Percentiles rank a stretch among this genome's conserved stretches.
Evolutionary conservation across 441 rosid genomes (phyloP).

Genomic region (Omphalea diandra): DNA sequence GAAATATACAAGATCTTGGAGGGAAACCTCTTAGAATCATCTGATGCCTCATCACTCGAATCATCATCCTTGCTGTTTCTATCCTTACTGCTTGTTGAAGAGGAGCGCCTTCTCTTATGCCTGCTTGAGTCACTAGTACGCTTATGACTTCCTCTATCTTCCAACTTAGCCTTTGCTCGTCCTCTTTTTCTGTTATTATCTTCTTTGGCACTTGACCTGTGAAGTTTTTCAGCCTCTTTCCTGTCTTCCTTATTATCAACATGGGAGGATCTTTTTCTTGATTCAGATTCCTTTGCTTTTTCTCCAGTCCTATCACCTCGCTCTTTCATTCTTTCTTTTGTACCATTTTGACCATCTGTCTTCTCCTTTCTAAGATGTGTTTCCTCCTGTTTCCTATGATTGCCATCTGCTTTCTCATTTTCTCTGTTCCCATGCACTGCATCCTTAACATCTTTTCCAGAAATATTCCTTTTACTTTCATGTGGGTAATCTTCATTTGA

Average conservation of each 20-base stretch:
- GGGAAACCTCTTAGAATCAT: conserved; percentile 72
- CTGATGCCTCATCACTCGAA: conserved; percentile 67
- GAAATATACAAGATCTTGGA: conserved; percentile 19
- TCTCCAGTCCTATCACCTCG: conserved; percentile 43
- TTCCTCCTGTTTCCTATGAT: conserved; percentile 46
- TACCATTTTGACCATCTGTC: conserved; percentile 46
- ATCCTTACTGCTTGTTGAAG: conserved; percentile 56
- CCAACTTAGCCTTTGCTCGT: conserved; percentile 52
- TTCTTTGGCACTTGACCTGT: conserved; percentile 52
- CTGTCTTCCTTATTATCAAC: conserved; percentile 50
- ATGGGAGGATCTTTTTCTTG: conserved; percentile 44
- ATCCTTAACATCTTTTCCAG: conserved; percentile 39
- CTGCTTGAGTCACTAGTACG: conserved; percentile 51
- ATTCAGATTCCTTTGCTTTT: conserved; percentile 51
- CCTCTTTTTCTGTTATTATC: conserved; percentile 56
- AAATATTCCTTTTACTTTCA: conserved; percentile 43
- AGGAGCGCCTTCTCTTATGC: conserved; percentile 67
- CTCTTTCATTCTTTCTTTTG: conserved; percentile 47
- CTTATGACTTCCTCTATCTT: conserved; percentile 53
- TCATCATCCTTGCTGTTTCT: conserved; percentile 52
- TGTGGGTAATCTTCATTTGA: conserved; percentile 38
- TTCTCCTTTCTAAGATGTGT: conserved; percentile 53
- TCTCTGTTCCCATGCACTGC: conserved; percentile 37
- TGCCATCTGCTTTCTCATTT: conserved; percentile 43
- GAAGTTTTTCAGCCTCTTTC: conserved; percentile 50